These are phyloP conservation scores for Halteria grandinella DNA, from an alignment of 73 alveolate genomes.

Conservation along the genomic window DNA sequence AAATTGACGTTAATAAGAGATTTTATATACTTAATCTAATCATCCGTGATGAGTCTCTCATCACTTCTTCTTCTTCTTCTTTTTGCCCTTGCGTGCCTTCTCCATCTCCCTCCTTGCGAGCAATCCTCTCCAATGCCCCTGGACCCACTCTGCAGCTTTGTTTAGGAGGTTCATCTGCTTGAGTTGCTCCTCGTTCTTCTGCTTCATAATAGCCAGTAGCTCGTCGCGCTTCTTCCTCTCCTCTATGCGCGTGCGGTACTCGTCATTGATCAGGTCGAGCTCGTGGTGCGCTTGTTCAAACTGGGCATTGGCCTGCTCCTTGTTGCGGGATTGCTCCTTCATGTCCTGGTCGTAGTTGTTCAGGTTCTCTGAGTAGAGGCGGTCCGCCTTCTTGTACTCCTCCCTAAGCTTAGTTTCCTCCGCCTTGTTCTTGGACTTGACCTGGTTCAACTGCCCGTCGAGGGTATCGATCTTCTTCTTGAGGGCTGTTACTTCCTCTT, in stretches of 20 bases:
- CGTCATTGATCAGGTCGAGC: slow-evolving; percentile 22
- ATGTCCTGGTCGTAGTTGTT: slow-evolving; percentile 52
- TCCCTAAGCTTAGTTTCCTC: slow-evolving; percentile 59
- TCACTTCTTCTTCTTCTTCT: slow-evolving; percentile 60
- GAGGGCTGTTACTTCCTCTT: slow-evolving; percentile 10
- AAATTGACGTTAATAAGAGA: neutral
- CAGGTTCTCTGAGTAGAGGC: slow-evolving; percentile 28
- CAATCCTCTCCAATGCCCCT: slow-evolving; percentile 69
- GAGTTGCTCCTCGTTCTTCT: slow-evolving; percentile 32
- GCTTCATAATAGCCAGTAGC: slow-evolving; percentile 42
- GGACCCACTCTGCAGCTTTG: slow-evolving; percentile 65
- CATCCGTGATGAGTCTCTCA: neutral
- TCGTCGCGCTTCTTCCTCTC: slow-evolving; percentile 59
- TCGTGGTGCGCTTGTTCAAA: slow-evolving; percentile 11
- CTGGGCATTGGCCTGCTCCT: slow-evolving; percentile 7
- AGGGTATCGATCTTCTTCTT: slow-evolving; percentile 14
- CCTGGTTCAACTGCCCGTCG: neutral
- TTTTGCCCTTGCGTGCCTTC: slow-evolving; percentile 56
- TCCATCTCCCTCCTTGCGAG: slow-evolving; percentile 64
- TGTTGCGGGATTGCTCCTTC: slow-evolving; percentile 43
- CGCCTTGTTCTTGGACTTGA: slow-evolving; percentile 23
- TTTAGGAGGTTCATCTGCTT: neutral
- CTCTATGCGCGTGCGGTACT: slow-evolving; percentile 41
- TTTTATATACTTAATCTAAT: neutral
- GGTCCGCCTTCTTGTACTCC: slow-evolving; percentile 47